phyloP scores from a whole-genome alignment of 495 filamentous ascomycete genomes.

The Penicillium arizonense region DNA sequence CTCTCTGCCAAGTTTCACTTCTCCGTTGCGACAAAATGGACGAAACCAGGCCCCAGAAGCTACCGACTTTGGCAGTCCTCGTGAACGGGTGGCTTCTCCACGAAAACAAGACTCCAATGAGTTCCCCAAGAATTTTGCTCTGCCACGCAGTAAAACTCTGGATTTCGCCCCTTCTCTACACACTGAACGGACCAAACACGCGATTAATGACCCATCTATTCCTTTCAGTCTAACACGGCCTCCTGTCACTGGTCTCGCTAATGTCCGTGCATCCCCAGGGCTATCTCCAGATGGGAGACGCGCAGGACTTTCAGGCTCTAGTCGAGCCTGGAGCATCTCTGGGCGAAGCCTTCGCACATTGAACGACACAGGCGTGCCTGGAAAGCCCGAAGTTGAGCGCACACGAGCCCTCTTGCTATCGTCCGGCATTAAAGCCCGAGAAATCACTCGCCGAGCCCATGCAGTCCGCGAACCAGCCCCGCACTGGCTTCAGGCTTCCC shows the following conservation, averaged over 20 bases:
- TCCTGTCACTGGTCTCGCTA: slow-evolving; percentile 48
- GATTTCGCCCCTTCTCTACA: slow-evolving; percentile 30
- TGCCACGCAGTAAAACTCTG: slow-evolving; percentile 21
- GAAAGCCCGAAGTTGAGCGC: slow-evolving; percentile 69
- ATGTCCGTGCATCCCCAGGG: slow-evolving; percentile 36
- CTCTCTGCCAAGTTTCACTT: slow-evolving; percentile 53
- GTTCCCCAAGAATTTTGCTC: slow-evolving; percentile 6
- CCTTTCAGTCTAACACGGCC: slow-evolving; percentile 37
- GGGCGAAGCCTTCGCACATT: slow-evolving; percentile 48
- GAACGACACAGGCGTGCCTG: slow-evolving; percentile 32
- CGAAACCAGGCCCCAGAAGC: slow-evolving; percentile 15
- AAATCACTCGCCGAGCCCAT: slow-evolving; percentile 66
- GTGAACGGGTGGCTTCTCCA: slow-evolving; percentile 6
- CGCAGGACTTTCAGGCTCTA: slow-evolving; percentile 21
- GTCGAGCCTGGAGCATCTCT: slow-evolving; percentile 66
- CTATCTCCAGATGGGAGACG: slow-evolving; percentile 20
- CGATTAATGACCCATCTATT: slow-evolving; percentile 29
- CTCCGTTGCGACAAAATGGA: slow-evolving; percentile 43
- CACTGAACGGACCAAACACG: slow-evolving; percentile 22
- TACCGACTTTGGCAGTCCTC: slow-evolving; percentile 15
- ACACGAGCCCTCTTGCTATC: slow-evolving; percentile 72
- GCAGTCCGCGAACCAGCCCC: slow-evolving; percentile 40
- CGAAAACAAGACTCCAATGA: slow-evolving; percentile 11
- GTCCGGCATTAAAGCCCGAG: slow-evolving; percentile 80
- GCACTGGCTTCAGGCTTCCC: slow-evolving; percentile 35